Percentiles rank a stretch among this genome's conserved stretches.
Evolutionary conservation across 768 basidiomycete genomes (phyloP).

Genomic region (Termitomyces sp.): DNA sequence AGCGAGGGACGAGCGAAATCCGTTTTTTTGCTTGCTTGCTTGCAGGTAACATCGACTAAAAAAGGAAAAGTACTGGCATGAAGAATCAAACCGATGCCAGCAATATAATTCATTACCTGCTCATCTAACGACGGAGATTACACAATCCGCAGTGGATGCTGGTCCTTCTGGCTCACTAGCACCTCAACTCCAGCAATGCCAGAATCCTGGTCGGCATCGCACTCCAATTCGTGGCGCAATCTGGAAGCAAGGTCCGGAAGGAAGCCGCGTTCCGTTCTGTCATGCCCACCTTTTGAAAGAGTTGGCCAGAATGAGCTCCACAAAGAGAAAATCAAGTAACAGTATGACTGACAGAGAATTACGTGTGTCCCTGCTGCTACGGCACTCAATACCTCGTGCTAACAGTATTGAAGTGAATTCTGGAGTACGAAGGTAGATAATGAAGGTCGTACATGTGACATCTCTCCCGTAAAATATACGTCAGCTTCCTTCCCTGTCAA

Average conservation of each 20-base stretch:
- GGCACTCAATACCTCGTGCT: slow-evolving; percentile 88
- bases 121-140: slow-evolving; percentile 26
- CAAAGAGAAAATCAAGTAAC: slow-evolving; percentile 23
- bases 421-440: slow-evolving; percentile 1
- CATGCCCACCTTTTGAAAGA: slow-evolving; percentile 70
- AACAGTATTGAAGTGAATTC: slow-evolving; percentile 18
- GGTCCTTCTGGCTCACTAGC: slow-evolving; percentile 68
- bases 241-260: slow-evolving; percentile 70
- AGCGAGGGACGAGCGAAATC: background rate
- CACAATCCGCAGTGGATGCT: slow-evolving; percentile 71
- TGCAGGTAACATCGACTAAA: background rate
- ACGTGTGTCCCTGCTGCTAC: slow-evolving; percentile 75
- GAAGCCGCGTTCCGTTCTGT: slow-evolving; percentile 94
- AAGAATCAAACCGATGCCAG: background rate
- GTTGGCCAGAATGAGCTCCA: slow-evolving; percentile 15
- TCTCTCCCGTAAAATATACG: slow-evolving; percentile 90
- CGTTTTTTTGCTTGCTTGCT: background rate
- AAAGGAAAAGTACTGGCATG: too few relatives aligned
- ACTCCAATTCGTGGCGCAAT: slow-evolving; percentile 50
- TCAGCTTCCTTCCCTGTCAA: slow-evolving; percentile 74
- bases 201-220: slow-evolving; percentile 27
- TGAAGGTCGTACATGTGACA: slow-evolving; percentile 66
- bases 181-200: slow-evolving; percentile 52
- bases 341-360: slow-evolving; percentile 67
- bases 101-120: background rate